phyloP scores from a whole-genome alignment of 495 filamentous ascomycete species.

The Jackrogersella minutella region DNA sequence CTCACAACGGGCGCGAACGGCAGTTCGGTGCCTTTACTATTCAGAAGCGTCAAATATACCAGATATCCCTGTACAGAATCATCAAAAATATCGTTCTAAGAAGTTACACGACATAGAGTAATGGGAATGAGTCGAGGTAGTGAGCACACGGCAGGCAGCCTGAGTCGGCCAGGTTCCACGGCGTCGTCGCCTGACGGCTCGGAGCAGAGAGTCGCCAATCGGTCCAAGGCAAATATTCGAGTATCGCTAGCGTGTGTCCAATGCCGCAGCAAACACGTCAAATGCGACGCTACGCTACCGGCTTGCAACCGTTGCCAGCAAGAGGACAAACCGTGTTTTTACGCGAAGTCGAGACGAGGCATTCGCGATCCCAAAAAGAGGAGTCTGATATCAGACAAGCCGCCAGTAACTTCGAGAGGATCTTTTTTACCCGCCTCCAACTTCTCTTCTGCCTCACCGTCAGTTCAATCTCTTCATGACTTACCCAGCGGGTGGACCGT shows the following conservation, averaged over 20 bases:
- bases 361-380: slow-evolving; percentile 55
- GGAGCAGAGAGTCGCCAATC: slow-evolving; percentile 34
- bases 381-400: slow-evolving; percentile 44
- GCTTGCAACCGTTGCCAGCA: slow-evolving; percentile 55
- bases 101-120: slow-evolving; percentile 8
- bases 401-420: slow-evolving; percentile 29
- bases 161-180: slow-evolving; percentile 31
- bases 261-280: slow-evolving; percentile 67
- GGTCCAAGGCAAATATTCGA: slow-evolving; percentile 45
- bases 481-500: slow-evolving; percentile 38
- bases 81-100: slow-evolving; percentile 11
- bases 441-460: slow-evolving; percentile 20
- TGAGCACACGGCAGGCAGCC: slow-evolving; percentile 33
- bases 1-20: slow-evolving; percentile 24
- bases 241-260: slow-evolving; percentile 64
- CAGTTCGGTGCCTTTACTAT: slow-evolving; percentile 15
- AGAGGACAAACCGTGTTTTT: slow-evolving; percentile 57
- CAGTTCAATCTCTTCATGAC: slow-evolving; percentile 30
- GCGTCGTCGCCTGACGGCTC: slow-evolving; percentile 38
- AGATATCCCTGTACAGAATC: not conserved
- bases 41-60: slow-evolving; percentile 4
- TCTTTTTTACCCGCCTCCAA: slow-evolving; percentile 26
- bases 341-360: slow-evolving; percentile 63
- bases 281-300: slow-evolving; percentile 64
- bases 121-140: slow-evolving; percentile 39